Percentiles rank a stretch among this genome's conserved stretches.
Evolutionary conservation across 495 filamentous ascomycete species (phyloP).

Genomic region (Penicillium canescens): DNA sequence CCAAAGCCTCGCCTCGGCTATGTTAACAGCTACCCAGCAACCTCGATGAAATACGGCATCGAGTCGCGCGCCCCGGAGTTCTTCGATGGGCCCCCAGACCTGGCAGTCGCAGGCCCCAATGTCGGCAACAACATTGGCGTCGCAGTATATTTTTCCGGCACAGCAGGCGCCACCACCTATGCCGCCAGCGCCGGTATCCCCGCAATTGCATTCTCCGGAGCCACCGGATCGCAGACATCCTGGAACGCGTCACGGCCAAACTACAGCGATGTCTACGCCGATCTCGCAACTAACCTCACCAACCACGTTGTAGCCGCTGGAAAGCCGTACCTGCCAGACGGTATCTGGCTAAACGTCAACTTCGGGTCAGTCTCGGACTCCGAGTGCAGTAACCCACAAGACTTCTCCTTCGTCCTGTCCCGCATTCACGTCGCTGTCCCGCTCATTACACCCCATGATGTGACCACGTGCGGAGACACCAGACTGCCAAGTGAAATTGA

Average conservation of each 20-base stretch:
- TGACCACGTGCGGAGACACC: constrained; percentile 52
- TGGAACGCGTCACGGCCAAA: constrained; percentile 48
- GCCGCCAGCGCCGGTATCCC: constrained; percentile 58
- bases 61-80: constrained; percentile 49
- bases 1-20: constrained; percentile 56
- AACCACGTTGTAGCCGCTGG: constrained; percentile 52
- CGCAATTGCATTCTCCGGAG: constrained; percentile 63
- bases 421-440: constrained; percentile 54
- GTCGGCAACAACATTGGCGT: constrained; percentile 60
- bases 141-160: constrained; percentile 57
- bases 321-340: constrained; percentile 58
- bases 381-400: constrained; percentile 42
- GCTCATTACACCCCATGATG: constrained; percentile 53
- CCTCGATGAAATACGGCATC: constrained; percentile 64
- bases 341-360: constrained; percentile 68
- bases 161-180: constrained; percentile 60
- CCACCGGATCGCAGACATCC: constrained; percentile 46
- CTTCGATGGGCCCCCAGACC: constrained; percentile 52
- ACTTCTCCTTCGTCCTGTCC: constrained; percentile 62
- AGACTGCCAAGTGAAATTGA: constrained; percentile 58
- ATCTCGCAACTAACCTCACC: constrained; percentile 58
- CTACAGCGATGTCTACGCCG: constrained; percentile 59
- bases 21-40: constrained; percentile 69
- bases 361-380: constrained; percentile 50
- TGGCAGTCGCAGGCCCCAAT: constrained; percentile 66